phyloP scores from a whole-genome alignment of 2,329 filamentous ascomycete genomes.

The Exophiala calicioides region DNA sequence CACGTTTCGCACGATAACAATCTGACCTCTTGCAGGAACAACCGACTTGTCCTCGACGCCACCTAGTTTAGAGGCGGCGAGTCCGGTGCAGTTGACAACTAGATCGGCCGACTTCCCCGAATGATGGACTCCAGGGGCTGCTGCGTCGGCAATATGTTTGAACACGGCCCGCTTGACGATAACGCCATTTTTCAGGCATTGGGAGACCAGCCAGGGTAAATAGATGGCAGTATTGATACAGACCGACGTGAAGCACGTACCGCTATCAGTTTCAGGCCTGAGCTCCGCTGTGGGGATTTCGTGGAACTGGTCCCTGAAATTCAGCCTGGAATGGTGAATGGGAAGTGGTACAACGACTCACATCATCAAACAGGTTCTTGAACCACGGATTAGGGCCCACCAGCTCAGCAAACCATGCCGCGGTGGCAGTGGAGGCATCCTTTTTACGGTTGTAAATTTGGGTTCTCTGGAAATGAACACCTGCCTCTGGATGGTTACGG shows the following conservation, averaged over 20 bases:
- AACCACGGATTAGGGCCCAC: conserved; percentile 72
- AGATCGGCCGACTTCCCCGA: conserved; percentile 62
- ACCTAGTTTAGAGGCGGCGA: conserved; percentile 72
- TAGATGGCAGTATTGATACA: conserved; percentile 92
- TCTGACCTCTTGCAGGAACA: conserved; percentile 77
- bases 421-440: conserved; percentile 58
- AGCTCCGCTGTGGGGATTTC: conserved; percentile 60
- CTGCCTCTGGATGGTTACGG: conserved; percentile 67
- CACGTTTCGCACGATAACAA: conserved; percentile 79
- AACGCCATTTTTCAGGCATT: conserved; percentile 74
- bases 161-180: conserved; percentile 64
- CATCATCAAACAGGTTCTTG: conserved; percentile 68
- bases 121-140: conserved; percentile 62
- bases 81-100: conserved; percentile 81
- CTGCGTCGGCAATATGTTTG: conserved; percentile 71
- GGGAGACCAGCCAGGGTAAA: conserved; percentile 78
- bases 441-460: conserved; percentile 63
- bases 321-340: neutral
- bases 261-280: conserved; percentile 67
- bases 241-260: conserved; percentile 75
- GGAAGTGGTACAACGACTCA: conserved; percentile 36
- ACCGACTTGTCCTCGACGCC: conserved; percentile 77
- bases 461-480: conserved; percentile 70
- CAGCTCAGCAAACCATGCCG: conserved; percentile 66
- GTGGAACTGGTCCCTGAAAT: conserved; percentile 55